phyloP scores from a whole-genome alignment of 108 stramenopile species.

The Fistulifera pelliculosa region DNA sequence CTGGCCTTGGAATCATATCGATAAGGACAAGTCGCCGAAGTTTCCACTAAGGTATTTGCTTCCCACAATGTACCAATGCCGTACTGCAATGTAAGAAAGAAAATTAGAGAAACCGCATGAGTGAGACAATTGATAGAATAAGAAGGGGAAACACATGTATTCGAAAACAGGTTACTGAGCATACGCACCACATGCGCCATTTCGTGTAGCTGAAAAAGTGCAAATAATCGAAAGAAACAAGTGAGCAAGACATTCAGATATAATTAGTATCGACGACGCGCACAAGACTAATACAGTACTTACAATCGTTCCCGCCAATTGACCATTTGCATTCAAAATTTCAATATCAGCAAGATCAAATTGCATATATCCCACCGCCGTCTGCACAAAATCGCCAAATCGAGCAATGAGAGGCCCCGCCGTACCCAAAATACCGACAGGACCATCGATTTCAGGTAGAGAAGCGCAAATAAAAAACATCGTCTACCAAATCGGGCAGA shows the following conservation, averaged over 20 bases:
- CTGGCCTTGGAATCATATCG: neutral
- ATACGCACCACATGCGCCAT: slow-evolving; percentile 3
- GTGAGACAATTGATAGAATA: neutral
- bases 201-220: neutral
- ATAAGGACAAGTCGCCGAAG: neutral
- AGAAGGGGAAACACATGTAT: neutral
- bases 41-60: neutral
- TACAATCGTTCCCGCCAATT: neutral
- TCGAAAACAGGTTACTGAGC: neutral
- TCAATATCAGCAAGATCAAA: neutral
- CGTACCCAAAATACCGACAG: neutral
- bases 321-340: neutral
- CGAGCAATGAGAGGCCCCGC: neutral
- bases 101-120: neutral
- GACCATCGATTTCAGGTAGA: neutral
- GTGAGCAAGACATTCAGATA: neutral
- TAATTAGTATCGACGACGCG: no score
- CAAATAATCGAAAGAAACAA: neutral
- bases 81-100: neutral
- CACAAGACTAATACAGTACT: no score
- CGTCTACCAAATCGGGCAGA: neutral
- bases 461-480: neutral
- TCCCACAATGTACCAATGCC: neutral
- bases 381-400: neutral
- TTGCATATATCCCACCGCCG: no score